Conservation (phyloP, 129 eudicot species). For the Arctium minus region DNA sequence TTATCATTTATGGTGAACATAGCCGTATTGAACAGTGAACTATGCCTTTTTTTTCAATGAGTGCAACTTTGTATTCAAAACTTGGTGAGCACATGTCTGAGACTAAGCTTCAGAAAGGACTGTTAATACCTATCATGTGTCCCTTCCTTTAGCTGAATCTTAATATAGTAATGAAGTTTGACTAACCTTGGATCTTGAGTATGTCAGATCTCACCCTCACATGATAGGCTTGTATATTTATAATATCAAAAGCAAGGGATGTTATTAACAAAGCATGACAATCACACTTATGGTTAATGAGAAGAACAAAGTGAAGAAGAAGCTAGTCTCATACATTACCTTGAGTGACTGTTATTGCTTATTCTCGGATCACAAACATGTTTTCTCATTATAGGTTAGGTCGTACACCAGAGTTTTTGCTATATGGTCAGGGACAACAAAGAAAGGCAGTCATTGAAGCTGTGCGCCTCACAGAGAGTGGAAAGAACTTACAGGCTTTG, state of each 20-base stretch:
- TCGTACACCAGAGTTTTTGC: conserved; percentile 76
- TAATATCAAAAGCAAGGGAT: neutral
- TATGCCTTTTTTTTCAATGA: neutral
- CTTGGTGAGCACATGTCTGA: neutral
- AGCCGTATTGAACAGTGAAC: neutral
- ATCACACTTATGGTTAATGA: neutral
- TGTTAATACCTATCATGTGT: neutral
- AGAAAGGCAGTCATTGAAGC: conserved; percentile 93
- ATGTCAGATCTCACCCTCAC: neutral
- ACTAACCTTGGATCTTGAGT: neutral
- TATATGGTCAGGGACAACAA: conserved; percentile 97
- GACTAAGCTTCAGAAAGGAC: neutral
- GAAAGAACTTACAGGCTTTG: conserved; percentile 28
- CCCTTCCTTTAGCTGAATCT: neutral
- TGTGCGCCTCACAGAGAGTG: conserved; percentile 66
- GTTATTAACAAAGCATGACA: neutral
- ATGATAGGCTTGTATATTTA: neutral
- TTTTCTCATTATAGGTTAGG: conserved; percentile 53
- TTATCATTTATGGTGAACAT: neutral
- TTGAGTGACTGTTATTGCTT: neutral
- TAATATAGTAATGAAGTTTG: neutral
- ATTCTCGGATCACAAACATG: conserved; percentile 4
- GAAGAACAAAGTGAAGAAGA: neutral
- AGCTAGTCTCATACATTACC: neutral
- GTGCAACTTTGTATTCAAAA: neutral